Base-by-base conservation (phyloP, 768 basidiomycete genomes). In the Leccinellum albellum region DNA sequence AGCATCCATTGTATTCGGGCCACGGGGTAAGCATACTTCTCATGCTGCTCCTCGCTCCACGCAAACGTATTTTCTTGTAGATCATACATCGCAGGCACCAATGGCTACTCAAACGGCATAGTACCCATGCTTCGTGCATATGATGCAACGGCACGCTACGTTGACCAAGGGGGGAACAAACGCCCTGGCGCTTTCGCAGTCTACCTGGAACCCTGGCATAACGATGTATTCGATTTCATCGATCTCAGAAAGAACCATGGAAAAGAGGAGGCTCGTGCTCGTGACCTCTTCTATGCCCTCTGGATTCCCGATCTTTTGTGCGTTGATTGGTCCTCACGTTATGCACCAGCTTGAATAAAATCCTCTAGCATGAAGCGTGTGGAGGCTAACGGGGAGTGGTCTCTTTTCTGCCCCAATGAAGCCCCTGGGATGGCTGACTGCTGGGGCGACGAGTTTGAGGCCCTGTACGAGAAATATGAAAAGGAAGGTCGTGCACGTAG, bases 111-210 rank as follows among this genome's bases (percentile, higher is more conserved):
- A 3, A 99, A 98, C 66, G 97, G 97, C 55, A 97, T 99, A 67
- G 93, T 98, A 2, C 97, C 97, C 14, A 99, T 99, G 96, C 88
- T 99, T 45, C 91, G 97, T 55, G 96, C 92, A 0, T 98, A 89
- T 72, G 95, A 99, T 67, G 93, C 95, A 24, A 98, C 97, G 9
- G 97, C 97, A 21, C 93, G 96, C 37, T 98, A 98, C 67, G 97
- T 98, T 55, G 97, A 98, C 72, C 96, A 98, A 70, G 96, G 97
- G 51, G 97, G 97, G 26, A 98, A 98, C 82, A 98, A 98, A 78
- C 90, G 97, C 24, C 97, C 97, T 1, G 97, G 97, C 59, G 97
- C 97, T 1, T 98, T 99, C 64, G 91, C 97, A 17, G 91, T 99
- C 72, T 99, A 99, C 76, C 79, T 98, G 68, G 97, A 99, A 76